phyloP scores from a whole-genome alignment of 257 asterid genomes.

The Orobanche coerulescens region DNA sequence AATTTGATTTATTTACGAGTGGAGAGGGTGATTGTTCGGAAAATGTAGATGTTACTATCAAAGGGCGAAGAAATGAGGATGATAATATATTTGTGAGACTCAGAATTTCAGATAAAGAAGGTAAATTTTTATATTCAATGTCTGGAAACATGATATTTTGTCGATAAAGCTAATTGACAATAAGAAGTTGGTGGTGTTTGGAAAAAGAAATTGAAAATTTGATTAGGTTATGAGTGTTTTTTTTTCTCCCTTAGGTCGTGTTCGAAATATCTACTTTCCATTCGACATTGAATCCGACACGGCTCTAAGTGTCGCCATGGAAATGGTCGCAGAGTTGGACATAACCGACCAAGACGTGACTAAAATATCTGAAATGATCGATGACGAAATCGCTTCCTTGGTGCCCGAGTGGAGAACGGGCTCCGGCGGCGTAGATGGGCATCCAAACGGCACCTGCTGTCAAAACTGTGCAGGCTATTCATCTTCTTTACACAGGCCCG shows the following conservation, averaged over 20 bases:
- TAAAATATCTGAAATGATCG: slow-evolving; percentile 76
- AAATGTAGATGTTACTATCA: slow-evolving; percentile 50
- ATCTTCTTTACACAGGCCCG: slow-evolving; percentile 25
- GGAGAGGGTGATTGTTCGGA: slow-evolving; percentile 48
- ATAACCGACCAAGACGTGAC: slow-evolving; percentile 74
- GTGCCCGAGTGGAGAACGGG: slow-evolving; percentile 76
- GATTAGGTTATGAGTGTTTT: not conserved
- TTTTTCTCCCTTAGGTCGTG: slow-evolving; percentile 44
- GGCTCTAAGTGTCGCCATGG: slow-evolving; percentile 68
- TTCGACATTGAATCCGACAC: slow-evolving; percentile 67
- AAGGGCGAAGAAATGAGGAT: slow-evolving; percentile 60
- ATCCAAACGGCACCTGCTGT: slow-evolving; percentile 23
- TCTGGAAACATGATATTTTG: not conserved
- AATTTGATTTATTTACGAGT: slow-evolving; percentile 43
- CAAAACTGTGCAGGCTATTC: slow-evolving; percentile 36
- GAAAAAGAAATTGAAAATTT: not conserved
- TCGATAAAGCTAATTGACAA: not conserved
- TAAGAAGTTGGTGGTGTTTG: not conserved
- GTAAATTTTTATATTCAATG: slow-evolving; percentile 27
- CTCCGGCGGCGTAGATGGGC: slow-evolving; percentile 30
- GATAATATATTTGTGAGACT: slow-evolving; percentile 62
- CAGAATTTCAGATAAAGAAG: slow-evolving; percentile 82
- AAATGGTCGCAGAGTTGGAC: slow-evolving; percentile 87
- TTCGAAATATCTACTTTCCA: slow-evolving; percentile 75
- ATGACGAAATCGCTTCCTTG: slow-evolving; percentile 55